These are phyloP conservation scores for Talaromyces piceae DNA, from an alignment of 2,329 filamentous ascomycete genomes.

Conservation along the genomic window DNA sequence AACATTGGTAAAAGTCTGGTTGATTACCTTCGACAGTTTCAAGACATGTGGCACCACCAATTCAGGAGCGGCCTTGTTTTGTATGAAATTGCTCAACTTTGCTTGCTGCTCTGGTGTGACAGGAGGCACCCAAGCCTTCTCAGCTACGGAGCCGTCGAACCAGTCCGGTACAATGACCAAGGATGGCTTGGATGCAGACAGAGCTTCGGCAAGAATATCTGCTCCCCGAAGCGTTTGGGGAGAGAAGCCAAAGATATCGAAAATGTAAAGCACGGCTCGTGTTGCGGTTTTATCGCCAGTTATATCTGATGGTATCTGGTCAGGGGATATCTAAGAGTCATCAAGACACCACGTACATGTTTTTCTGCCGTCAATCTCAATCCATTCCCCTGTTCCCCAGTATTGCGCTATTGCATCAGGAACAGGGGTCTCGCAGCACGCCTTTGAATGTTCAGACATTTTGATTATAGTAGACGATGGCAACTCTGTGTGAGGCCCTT, in stretches of 20 bases:
- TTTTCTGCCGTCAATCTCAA: slow-evolving; percentile 1
- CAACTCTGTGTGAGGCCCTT: neutral
- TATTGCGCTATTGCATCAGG: neutral
- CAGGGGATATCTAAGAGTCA: neutral
- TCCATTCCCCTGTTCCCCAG: slow-evolving; percentile 4
- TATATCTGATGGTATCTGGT: neutral
- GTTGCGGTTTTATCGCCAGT: slow-evolving; percentile 4
- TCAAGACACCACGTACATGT: neutral
- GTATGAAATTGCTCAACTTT: slow-evolving; percentile 53
- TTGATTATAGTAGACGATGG: neutral
- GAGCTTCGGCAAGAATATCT: slow-evolving; percentile 39
- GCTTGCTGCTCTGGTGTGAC: slow-evolving; percentile 57
- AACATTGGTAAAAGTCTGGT: slow-evolving; percentile 47
- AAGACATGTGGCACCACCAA: slow-evolving; percentile 26
- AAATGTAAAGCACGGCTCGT: slow-evolving; percentile 7
- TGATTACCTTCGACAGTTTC: slow-evolving; percentile 37
- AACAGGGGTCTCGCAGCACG: slow-evolving; percentile 7
- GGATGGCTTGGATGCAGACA: slow-evolving; percentile 20
- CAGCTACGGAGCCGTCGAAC: slow-evolving; percentile 38
- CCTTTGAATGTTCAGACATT: slow-evolving; percentile 3
- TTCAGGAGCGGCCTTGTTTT: slow-evolving; percentile 28
- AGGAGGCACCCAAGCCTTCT: slow-evolving; percentile 50
- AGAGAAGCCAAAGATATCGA: slow-evolving; percentile 58
- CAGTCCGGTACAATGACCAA: slow-evolving; percentile 34
- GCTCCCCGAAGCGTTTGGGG: slow-evolving; percentile 63